Conservation (phyloP, 192 early-diverging fungal genomes). For the Obelidium mucronatum region DNA sequence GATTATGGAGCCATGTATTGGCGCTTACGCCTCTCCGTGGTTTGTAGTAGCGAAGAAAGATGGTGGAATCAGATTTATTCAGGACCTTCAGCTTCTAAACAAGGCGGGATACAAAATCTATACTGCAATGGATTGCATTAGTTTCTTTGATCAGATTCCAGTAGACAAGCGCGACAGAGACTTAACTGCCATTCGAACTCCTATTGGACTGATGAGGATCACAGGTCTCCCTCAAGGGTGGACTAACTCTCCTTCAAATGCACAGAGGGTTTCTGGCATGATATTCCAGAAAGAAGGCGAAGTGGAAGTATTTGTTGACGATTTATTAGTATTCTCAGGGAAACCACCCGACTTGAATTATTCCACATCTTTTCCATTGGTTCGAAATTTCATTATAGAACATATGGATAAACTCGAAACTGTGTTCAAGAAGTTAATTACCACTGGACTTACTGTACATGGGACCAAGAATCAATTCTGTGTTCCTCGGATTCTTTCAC, state of each 20-base stretch:
- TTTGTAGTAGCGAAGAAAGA: background rate
- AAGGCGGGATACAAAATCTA: background rate
- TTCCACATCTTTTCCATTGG: background rate
- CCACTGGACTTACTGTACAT: background rate
- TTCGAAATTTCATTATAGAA: background rate
- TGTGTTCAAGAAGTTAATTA: background rate
- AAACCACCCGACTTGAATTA: background rate
- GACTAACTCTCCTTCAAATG: background rate
- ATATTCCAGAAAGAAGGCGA: background rate
- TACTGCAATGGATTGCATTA: background rate
- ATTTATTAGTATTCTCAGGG: background rate
- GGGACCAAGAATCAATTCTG: background rate
- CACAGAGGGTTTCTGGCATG: background rate
- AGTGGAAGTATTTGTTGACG: background rate
- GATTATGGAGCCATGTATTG: background rate
- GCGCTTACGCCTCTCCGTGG: slow-evolving; percentile 1
- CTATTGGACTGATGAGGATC: background rate
- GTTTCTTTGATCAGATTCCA: background rate
- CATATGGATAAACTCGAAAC: background rate
- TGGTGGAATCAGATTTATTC: background rate
- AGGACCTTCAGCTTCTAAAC: slow-evolving; percentile 4
- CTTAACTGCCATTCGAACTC: background rate
- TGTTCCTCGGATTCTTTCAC: background rate
- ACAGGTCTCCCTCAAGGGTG: background rate
- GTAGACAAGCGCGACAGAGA: background rate